Conservation (phyloP, 768 basidiomycete genomes). For the Neoboletus brunneissimus region DNA sequence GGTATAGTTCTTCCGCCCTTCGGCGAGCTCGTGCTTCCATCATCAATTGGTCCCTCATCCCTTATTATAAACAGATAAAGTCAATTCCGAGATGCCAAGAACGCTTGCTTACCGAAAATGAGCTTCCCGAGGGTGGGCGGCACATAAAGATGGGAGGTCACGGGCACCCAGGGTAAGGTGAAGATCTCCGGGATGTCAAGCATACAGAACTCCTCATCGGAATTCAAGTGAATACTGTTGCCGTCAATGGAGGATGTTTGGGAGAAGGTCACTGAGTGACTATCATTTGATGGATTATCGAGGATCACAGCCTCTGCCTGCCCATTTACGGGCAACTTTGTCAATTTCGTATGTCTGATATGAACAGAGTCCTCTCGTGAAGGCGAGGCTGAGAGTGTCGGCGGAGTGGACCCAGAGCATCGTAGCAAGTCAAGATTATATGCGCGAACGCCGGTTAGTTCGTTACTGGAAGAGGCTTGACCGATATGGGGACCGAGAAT, state of each 20-base stretch:
- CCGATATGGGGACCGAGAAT: neutral
- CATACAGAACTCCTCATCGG: slow-evolving; percentile 31
- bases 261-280: neutral
- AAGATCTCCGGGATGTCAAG: slow-evolving; percentile 34
- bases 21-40: slow-evolving; percentile 33
- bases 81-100: neutral
- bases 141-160: slow-evolving; percentile 30
- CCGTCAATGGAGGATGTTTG: neutral
- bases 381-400: neutral
- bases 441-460: neutral
- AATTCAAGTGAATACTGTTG: neutral
- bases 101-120: slow-evolving; percentile 30
- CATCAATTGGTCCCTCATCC: slow-evolving; percentile 35
- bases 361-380: neutral
- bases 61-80: slow-evolving; percentile 7
- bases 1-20: slow-evolving; percentile 33
- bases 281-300: neutral
- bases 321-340: neutral
- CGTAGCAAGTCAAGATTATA: neutral
- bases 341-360: neutral
- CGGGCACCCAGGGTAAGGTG: slow-evolving; percentile 34
- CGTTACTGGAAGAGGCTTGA: neutral
- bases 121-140: slow-evolving; percentile 36
- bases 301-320: neutral
- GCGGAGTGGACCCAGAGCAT: neutral